A percentile compares a stretch with the other conserved stretches of the same genome.
Conservation (phyloP, 2,329 filamentous ascomycete species). For the Venturia carpophila region DNA sequence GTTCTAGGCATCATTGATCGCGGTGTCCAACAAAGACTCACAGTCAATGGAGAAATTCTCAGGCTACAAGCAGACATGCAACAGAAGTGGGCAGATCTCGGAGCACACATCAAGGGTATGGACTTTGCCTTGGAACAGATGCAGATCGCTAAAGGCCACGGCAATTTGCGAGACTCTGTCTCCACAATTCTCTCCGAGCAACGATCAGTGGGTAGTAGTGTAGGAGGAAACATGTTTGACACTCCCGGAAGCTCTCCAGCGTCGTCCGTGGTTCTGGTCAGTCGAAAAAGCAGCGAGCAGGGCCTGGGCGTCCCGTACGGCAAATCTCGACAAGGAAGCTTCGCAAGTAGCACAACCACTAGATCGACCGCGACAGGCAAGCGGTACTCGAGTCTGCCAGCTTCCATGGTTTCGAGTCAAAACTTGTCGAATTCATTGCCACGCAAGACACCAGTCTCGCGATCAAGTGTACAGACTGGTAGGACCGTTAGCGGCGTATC, state of each 20-base stretch:
- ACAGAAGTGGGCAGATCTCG: slow-evolving; percentile 69
- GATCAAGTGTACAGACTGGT: slow-evolving; percentile 23
- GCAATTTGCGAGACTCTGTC: slow-evolving; percentile 77
- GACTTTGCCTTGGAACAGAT: slow-evolving; percentile 69
- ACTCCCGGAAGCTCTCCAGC: slow-evolving; percentile 56
- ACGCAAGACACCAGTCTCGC: slow-evolving; percentile 25
- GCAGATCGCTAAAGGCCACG: slow-evolving; percentile 50
- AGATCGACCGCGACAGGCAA: slow-evolving; percentile 34
- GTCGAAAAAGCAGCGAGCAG: slow-evolving; percentile 43
- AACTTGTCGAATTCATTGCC: slow-evolving; percentile 20
- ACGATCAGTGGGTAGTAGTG: slow-evolving; percentile 61
- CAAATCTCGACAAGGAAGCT: slow-evolving; percentile 41
- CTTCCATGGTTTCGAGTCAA: slow-evolving; percentile 19
- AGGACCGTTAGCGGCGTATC: slow-evolving; percentile 12
- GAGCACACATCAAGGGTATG: slow-evolving; percentile 68
- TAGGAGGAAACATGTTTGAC: slow-evolving; percentile 57
- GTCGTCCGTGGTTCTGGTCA: slow-evolving; percentile 53
- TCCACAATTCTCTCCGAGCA: slow-evolving; percentile 87
- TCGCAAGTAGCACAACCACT: slow-evolving; percentile 35
- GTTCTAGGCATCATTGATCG: slow-evolving; percentile 90
- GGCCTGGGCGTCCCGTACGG: slow-evolving; percentile 39
- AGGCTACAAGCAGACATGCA: slow-evolving; percentile 80
- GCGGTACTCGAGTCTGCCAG: slow-evolving; percentile 43
- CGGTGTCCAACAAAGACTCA: slow-evolving; percentile 90
- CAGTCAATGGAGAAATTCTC: slow-evolving; percentile 91